Evolutionary conservation across 2,329 filamentous ascomycete genomes (phyloP), one percentile per base, ranked within the genome.

Genomic region (Monosporascus ibericus): DNA sequence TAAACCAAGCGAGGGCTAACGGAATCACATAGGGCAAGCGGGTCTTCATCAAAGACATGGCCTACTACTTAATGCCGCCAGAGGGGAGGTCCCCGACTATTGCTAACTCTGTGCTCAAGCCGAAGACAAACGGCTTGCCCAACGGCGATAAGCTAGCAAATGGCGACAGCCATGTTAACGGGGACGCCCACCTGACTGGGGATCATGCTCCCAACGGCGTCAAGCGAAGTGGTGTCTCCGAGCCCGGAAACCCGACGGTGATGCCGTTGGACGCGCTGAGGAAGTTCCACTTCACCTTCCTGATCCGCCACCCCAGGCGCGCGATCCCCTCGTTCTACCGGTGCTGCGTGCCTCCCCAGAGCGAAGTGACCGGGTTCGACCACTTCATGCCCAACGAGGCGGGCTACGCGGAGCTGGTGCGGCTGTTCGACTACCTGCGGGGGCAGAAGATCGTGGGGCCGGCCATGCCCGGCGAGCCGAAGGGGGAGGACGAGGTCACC

Each of bases 31-130:
- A 95, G 88, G 88, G 85, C 64, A 96, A 95, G 76, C 88, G 92
- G 62, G 76, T 95, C 63, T 96, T 97, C 75, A 94, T 99, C 80
- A 99, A 99, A 72, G 94, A 97, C 70, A 99, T 97, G 75, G 86
- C 88, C 52, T 87, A 96, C 72, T 97, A 97, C 70, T 78, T 96
- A 59, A 78, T 95, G 58, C 88, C 91, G 5, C 89, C 90, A 3
- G 75, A 87, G 57, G 77, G 79, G 47, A 80, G 87, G 63, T 76
- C 81, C 15, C 81, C 89, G 48, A 77, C 76, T 48, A 83, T 94
- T 55, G 91, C 90, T 9, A 88, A 88, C 2, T 96, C 90, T n/a
- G 78, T 96, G 48, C 81, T 87, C 54, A 82, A 82, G 59, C 82
- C 80, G 27, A 58, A 66, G 24, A 30, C 50, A 47, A 55, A 56